Percentiles rank a stretch among this genome's conserved stretches.
Evolutionary conservation across 202 grass and related monocot species (phyloP).

Genomic region (Schoenoplectus triqueter): DNA sequence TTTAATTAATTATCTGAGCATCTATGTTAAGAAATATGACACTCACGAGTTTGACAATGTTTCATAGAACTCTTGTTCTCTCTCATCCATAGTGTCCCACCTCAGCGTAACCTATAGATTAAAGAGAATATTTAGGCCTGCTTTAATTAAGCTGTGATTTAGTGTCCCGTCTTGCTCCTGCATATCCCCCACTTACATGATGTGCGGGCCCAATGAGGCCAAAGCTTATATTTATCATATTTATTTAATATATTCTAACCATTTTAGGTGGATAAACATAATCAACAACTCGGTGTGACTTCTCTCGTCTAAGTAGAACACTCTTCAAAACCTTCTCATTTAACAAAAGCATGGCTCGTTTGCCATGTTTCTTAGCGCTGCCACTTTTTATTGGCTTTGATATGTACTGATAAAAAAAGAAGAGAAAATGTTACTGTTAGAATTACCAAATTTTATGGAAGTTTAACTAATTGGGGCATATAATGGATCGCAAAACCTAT

Average conservation of each 20-base stretch:
- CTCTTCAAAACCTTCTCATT: slow-evolving; percentile 82
- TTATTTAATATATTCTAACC: slow-evolving; percentile 39
- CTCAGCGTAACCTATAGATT: slow-evolving; percentile 68
- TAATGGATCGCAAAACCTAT: no score
- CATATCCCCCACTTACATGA: no score
- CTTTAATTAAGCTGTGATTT: neutral
- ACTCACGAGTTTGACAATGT: slow-evolving; percentile 86
- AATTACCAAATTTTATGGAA: neutral
- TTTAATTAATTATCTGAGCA: slow-evolving; percentile 5
- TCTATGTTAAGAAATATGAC: neutral
- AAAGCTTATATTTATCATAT: neutral
- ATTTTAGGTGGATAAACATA: slow-evolving; percentile 75
- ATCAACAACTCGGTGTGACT: slow-evolving; percentile 74
- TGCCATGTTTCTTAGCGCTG: slow-evolving; percentile 20
- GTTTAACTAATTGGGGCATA: neutral
- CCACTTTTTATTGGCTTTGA: slow-evolving; percentile 53
- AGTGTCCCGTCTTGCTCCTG: no score
- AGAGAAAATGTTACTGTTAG: neutral
- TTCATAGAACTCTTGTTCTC: slow-evolving; percentile 87
- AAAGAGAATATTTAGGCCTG: neutral
- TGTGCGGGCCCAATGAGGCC: no score
- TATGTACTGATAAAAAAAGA: slow-evolving; percentile 57
- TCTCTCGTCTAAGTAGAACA: slow-evolving; percentile 77
- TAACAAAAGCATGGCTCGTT: slow-evolving; percentile 69
- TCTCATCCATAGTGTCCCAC: slow-evolving; percentile 74